Conservation (phyloP, 495 filamentous ascomycete genomes). For the Bryoglossum gracile region DNA sequence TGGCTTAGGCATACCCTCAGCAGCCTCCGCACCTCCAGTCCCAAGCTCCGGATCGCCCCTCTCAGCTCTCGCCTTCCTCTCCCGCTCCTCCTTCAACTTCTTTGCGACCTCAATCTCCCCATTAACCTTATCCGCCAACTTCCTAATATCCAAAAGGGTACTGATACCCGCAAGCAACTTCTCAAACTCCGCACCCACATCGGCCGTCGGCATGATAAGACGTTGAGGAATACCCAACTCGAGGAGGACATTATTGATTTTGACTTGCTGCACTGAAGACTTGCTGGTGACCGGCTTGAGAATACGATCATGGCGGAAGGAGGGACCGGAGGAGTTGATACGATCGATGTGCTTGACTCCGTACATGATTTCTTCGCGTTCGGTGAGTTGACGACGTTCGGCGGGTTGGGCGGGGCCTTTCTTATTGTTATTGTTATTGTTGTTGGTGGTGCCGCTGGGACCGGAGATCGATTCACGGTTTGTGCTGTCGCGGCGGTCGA, state of each 20-base stretch:
- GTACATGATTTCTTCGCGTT: constrained; percentile 67
- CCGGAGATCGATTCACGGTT: constrained; percentile 47
- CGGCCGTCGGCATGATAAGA: constrained; percentile 78
- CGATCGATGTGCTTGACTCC: constrained; percentile 85
- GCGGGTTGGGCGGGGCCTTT: constrained; percentile 40
- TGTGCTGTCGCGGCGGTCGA: constrained; percentile 47
- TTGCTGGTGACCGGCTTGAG: constrained; percentile 79
- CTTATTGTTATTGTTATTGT: too few species aligned
- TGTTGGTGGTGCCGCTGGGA: constrained; percentile 25
- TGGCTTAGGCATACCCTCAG: constrained; percentile 25
- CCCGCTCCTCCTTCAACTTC: constrained; percentile 55
- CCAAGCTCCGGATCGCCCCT: constrained; percentile 20
- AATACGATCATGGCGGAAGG: constrained; percentile 77
- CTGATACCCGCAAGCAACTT: constrained; percentile 66
- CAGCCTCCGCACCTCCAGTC: constrained; percentile 14
- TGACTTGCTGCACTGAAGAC: constrained; percentile 69
- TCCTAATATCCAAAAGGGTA: constrained; percentile 70
- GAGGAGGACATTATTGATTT: constrained; percentile 67
- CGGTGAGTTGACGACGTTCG: constrained; percentile 59
- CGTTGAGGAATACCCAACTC: constrained; percentile 74
- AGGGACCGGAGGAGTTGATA: constrained; percentile 54
- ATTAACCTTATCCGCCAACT: constrained; percentile 78
- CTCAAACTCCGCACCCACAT: constrained; percentile 76
- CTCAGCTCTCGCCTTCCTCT: constrained; percentile 29
- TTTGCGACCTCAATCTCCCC: constrained; percentile 70